Base-by-base conservation (phyloP, 768 basidiomycete species). In the Dendrothele bispora region DNA sequence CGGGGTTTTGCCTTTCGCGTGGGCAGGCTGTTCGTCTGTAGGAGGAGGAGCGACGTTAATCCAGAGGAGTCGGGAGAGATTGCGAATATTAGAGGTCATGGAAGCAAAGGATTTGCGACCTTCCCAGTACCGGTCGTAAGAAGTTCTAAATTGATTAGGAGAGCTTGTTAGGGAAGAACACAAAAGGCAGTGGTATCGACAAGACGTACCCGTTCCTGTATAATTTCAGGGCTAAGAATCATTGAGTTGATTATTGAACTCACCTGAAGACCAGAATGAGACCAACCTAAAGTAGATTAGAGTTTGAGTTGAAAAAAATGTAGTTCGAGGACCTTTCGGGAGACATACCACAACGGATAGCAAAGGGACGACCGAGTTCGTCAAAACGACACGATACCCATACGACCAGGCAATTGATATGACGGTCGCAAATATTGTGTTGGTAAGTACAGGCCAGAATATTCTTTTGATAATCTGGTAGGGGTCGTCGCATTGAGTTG, bases 91-190 rank as follows among this genome's bases (percentile, higher is more conserved):
- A 12, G 90, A 78, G 10, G 78, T 81, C 47, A 95, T 62, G 7
- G 80, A 57, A 0, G 86, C 83, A 59, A 94, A 94, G 35, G 83
- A 80, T 64, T 89, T 95, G 54, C 94, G 76, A 39, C 93, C 94
- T 70, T 94, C 92, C 77, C 84, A 90, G 58, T 84, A 91, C 27
- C 89, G 83, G 57, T 92, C 88, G 56, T 91, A 93, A 7, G 88
- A 91, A 20, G 88, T 91, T 43, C 85, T 90, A 43, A 17, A n/a
- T n/a, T n/a, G n/a, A n/a, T n/a, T n/a, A n/a, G n/a, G n/a, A 29
- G 41, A 35, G 17, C 49, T 27, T 26, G 41, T 37, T 24, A 29
- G 34, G 7, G 8, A 18, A 29, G 34, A 27, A 17, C 26, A 27
- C 38, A 32, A 7, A 20, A 41, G 40, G 26, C 12, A 10, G 18